Base-by-base conservation (phyloP, 257 asterid genomes). In the Datura wrightii region DNA sequence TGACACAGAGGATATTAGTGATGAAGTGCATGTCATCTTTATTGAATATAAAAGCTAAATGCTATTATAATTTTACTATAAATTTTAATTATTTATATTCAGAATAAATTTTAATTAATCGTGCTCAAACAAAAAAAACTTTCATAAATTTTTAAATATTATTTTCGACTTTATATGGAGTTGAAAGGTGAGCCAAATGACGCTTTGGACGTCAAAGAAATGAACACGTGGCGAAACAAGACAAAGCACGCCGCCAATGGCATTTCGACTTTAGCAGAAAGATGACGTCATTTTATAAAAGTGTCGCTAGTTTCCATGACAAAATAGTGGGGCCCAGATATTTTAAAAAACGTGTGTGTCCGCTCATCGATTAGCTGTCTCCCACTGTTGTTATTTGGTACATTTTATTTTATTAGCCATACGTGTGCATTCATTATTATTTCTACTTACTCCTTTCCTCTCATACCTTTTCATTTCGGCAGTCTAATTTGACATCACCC, bases 281-380 rank as follows among this genome's bases (percentile, higher is more conserved):
- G 10, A 41, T 88, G 88, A 85, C 88, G 83, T 82, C 90, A 71
- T 2, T 7, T 8, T 19, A 3, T 19, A 7, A 74, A 24, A 7
- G 8, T 24, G 60, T 76, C 81, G 24, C 44, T 48, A 11, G 34
- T 74, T 74, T 74, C 5, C 1, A 11, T 10, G 37, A 11, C 60
- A 3, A 24, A 46, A 16, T 1, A 65, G 34, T 65, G 72, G 59
- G 83, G 88, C 31, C 54, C 10, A 2, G 13, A 8, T 10, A 13
- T 1, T 31, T 13, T 11, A 15, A 59, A 24, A 82, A 79, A 71
- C 36, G 83, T 82, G 85, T 71, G 54, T 87, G 85, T 87, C 84
- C 31, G 92, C 85, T 71, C 88, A 88, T 55, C 39, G 82, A 90
- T 78, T 87, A 91, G 91, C 92, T 91, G 92, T 91, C 86, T 86